phyloP scores from a whole-genome alignment of 176 grass and related monocot genomes.

The Aegilops speltoides region DNA sequence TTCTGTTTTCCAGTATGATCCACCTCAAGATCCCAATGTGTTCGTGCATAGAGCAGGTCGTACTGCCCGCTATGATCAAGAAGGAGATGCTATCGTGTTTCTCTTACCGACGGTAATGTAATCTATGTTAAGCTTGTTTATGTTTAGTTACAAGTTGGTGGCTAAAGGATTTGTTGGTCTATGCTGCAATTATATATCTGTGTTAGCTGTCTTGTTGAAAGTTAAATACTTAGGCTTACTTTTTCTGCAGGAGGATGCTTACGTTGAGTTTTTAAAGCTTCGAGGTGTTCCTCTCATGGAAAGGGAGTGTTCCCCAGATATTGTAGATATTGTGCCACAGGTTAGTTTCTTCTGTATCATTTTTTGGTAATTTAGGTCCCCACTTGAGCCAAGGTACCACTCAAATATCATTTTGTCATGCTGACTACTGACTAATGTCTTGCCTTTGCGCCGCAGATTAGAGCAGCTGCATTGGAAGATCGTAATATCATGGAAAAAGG shows the following conservation, averaged over 20 bases:
- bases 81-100: conserved; percentile 93
- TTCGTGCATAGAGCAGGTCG: conserved; percentile 93
- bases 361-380: conserved; percentile 2
- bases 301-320: conserved; percentile 46
- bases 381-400: conserved; percentile 4
- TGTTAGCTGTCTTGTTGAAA: not conserved
- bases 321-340: conserved; percentile 66
- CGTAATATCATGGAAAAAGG: conserved; percentile 96
- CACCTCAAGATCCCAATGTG: conserved; percentile 97
- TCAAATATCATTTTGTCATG: conserved; percentile 12
- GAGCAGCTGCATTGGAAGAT: conserved; percentile 73
- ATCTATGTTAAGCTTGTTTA: not conserved
- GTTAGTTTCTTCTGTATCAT: conserved; percentile 31
- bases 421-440: not conserved
- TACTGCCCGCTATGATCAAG: conserved; percentile 82
- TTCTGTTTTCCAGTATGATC: conserved; percentile 70
- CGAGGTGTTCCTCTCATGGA: conserved; percentile 81
- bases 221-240: conserved; percentile 9
- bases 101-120: conserved; percentile 76
- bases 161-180: not conserved
- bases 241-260: conserved; percentile 74
- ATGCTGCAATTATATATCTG: not conserved
- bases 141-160: not conserved
- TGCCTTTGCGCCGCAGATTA: conserved; percentile 56
- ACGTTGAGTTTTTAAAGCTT: conserved; percentile 84